These are phyloP conservation scores for Dothiorella sarmentorum DNA, from an alignment of 2,329 filamentous ascomycete species.

Conservation along the genomic window DNA sequence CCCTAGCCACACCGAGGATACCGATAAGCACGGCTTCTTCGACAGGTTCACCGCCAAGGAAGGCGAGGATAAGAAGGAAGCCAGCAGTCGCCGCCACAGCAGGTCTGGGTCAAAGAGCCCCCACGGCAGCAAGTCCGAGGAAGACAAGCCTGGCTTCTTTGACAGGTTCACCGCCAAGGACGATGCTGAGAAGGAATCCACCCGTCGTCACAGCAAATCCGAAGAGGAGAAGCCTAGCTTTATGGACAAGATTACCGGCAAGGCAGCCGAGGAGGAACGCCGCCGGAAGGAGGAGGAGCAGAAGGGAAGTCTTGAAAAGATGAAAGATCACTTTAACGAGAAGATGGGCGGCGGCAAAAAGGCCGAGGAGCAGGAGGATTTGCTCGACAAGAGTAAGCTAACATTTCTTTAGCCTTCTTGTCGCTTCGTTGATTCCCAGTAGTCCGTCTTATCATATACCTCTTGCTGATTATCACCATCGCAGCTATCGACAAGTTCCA, in stretches of 20 bases:
- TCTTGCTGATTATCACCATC: slow-evolving; percentile 10
- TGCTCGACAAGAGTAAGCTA: slow-evolving; percentile 17
- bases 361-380: slow-evolving; percentile 16
- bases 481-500: slow-evolving; percentile 18
- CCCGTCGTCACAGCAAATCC: background rate
- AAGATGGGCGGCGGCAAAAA: slow-evolving; percentile 11
- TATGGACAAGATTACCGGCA: slow-evolving; percentile 6
- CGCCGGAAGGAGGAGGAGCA: slow-evolving; percentile 9
- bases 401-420: background rate
- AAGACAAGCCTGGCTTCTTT: background rate
- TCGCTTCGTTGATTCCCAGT: slow-evolving; percentile 1
- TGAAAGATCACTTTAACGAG: slow-evolving; percentile 15
- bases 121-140: background rate
- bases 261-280: slow-evolving; percentile 15
- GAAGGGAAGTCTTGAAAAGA: slow-evolving; percentile 3
- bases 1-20: background rate
- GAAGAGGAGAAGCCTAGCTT: background rate
- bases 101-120: slow-evolving; percentile 5
- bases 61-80: background rate
- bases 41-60: slow-evolving; percentile 11
- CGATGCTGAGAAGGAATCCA: background rate
- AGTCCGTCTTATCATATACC: slow-evolving; percentile 1
- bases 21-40: background rate
- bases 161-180: slow-evolving; percentile 1
- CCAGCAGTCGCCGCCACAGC: slow-evolving; percentile 1